Conservation (phyloP, 169 alveolate genomes). For the Haemoproteus tartakovskyi region DNA sequence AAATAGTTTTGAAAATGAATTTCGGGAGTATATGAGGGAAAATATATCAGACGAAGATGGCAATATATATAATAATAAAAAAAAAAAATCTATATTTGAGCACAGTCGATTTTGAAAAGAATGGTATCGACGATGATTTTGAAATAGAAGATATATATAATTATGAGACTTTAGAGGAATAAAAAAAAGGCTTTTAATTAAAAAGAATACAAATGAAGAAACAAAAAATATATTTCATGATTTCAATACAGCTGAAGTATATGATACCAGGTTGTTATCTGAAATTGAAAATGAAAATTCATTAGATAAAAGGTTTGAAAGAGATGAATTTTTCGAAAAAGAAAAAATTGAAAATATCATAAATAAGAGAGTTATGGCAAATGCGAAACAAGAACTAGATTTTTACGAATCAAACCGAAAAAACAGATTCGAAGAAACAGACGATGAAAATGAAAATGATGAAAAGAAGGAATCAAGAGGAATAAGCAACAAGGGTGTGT, state of each 20-base stretch:
- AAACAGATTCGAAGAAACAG: no score
- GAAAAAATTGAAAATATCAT: neutral
- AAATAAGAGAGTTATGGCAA: no score
- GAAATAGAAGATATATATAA: conserved; percentile 40
- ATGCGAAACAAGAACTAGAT: no score
- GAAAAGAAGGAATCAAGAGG: no score
- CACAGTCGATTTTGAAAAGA: conserved; percentile 34
- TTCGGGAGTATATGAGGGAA: neutral
- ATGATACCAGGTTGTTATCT: no score
- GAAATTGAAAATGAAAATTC: no score
- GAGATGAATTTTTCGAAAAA: neutral
- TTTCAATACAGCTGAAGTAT: neutral
- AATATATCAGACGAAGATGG: neutral
- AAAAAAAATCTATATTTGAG: neutral
- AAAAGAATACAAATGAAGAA: conserved; percentile 26
- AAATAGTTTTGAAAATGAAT: neutral
- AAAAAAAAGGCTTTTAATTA: conserved; percentile 32
- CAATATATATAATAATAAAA: neutral
- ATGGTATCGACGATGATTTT: conserved; percentile 26
- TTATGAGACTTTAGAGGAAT: conserved; percentile 37
- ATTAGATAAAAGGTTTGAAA: no score
- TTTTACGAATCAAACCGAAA: no score
- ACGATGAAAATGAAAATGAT: no score
- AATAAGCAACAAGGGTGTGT: no score
- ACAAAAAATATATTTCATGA: conserved; percentile 1